Conservation (phyloP, 108 stramenopile genomes). For the Cyclotella atomus region DNA sequence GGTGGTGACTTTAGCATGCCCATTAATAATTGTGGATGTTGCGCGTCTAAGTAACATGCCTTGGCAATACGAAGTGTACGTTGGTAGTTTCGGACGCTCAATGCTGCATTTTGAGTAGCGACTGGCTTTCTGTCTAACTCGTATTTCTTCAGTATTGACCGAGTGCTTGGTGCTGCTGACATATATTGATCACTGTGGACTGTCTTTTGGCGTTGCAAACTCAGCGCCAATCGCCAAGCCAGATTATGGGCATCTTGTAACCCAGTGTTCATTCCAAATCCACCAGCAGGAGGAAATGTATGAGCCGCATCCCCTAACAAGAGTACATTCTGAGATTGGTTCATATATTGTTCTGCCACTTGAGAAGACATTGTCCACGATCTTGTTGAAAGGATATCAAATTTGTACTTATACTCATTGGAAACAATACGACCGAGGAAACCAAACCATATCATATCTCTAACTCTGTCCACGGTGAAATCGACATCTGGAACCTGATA, state of each 20-base stretch:
- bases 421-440: slow-evolving; percentile 29
- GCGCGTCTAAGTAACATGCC: slow-evolving; percentile 75
- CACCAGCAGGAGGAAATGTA: slow-evolving; percentile 95
- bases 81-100: slow-evolving; percentile 88
- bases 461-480: slow-evolving; percentile 53
- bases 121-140: slow-evolving; percentile 81
- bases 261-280: slow-evolving; percentile 98
- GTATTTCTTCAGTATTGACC: slow-evolving; percentile 58
- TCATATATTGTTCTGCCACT: slow-evolving; percentile 68
- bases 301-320: slow-evolving; percentile 95
- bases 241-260: slow-evolving; percentile 91
- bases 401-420: slow-evolving; percentile 14
- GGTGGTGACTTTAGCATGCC: slow-evolving; percentile 50
- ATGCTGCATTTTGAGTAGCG: slow-evolving; percentile 83
- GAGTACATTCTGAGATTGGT: slow-evolving; percentile 38
- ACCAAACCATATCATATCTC: slow-evolving; percentile 61
- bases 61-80: slow-evolving; percentile 78
- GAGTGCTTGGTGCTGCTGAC: too few relatives aligned
- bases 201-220: slow-evolving; percentile 11
- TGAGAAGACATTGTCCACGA: slow-evolving; percentile 92
- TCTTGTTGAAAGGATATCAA: slow-evolving; percentile 76
- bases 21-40: slow-evolving; percentile 68
- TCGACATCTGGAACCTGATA: slow-evolving; percentile 76
- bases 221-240: slow-evolving; percentile 86
- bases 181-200: too few relatives aligned